Percentiles rank a stretch among this genome's conserved stretches.
Conservation (phyloP, 2,329 filamentous ascomycete species). For the Pyrenophora tritici-repentis region DNA sequence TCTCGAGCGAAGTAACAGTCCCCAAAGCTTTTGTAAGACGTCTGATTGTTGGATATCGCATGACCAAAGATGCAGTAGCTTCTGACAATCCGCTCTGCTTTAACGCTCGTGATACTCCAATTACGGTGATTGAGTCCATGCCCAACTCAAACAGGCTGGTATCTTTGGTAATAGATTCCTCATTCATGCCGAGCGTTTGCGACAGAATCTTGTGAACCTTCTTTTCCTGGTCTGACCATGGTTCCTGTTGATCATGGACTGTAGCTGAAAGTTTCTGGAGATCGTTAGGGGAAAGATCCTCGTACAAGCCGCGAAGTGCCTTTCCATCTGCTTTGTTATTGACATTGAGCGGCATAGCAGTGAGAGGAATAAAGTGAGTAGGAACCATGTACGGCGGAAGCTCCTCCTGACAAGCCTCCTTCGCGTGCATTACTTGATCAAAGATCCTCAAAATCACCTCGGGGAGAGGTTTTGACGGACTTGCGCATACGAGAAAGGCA, state of each 20-base stretch:
- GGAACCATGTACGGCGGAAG: constrained; percentile 91
- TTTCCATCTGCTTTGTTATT: constrained; percentile 90
- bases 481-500: constrained; percentile 63
- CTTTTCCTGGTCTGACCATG: constrained; percentile 49
- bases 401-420: constrained; percentile 66
- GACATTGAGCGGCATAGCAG: constrained; percentile 75
- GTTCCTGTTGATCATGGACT: constrained; percentile 18
- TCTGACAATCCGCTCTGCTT: constrained; percentile 65
- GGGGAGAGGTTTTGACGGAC: constrained; percentile 19
- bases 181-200: constrained; percentile 56
- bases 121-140: constrained; percentile 83
- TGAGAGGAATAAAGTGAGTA: constrained; percentile 75
- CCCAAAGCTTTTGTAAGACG: constrained; percentile 47
- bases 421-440: constrained; percentile 28
- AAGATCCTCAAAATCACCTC: constrained; percentile 27
- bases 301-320: constrained; percentile 69
- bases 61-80: constrained; percentile 68
- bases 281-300: constrained; percentile 62
- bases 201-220: constrained; percentile 61
- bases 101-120: constrained; percentile 69
- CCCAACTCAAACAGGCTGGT: constrained; percentile 84
- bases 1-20: constrained; percentile 1
- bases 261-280: constrained; percentile 60
- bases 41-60: constrained; percentile 59
- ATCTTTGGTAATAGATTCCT: constrained; percentile 54